phyloP scores from a whole-genome alignment of 1,284 basidiomycete genomes.

The Apiotrichum veenhuisii region DNA sequence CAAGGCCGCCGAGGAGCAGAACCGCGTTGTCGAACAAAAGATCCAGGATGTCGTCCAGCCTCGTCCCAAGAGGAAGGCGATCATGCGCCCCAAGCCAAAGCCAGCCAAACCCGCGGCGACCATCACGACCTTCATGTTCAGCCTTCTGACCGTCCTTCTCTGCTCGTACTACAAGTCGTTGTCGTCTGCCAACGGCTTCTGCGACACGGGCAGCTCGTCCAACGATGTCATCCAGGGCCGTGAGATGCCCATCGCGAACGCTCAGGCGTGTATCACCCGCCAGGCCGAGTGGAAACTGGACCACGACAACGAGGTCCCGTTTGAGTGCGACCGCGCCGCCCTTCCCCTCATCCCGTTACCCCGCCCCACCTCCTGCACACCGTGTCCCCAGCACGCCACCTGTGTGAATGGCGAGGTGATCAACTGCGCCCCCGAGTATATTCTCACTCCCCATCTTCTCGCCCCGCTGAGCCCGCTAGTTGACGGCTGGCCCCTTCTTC shows the following conservation, averaged over 20 bases:
- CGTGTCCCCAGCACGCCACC: slow-evolving; percentile 75
- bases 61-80: slow-evolving; percentile 10
- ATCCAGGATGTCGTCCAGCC: neutral
- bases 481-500: slow-evolving; percentile 73
- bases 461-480: slow-evolving; percentile 42
- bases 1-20: slow-evolving; percentile 30
- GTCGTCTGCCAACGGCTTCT: slow-evolving; percentile 74
- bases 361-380: slow-evolving; percentile 68
- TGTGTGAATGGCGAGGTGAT: slow-evolving; percentile 62
- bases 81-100: slow-evolving; percentile 6
- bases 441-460: slow-evolving; percentile 52
- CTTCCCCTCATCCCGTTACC: slow-evolving; percentile 57
- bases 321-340: slow-evolving; percentile 43
- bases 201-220: slow-evolving; percentile 63
- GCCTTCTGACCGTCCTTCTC: slow-evolving; percentile 53
- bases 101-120: slow-evolving; percentile 3
- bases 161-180: slow-evolving; percentile 52
- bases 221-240: slow-evolving; percentile 57
- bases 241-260: slow-evolving; percentile 49
- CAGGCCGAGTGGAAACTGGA: slow-evolving; percentile 27
- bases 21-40: slow-evolving; percentile 31
- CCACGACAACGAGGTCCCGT: slow-evolving; percentile 10
- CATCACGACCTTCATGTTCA: slow-evolving; percentile 44
- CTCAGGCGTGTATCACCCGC: slow-evolving; percentile 58
- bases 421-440: slow-evolving; percentile 69